Conservation (phyloP, 148 eudicot genomes). For the Cornus florida region DNA sequence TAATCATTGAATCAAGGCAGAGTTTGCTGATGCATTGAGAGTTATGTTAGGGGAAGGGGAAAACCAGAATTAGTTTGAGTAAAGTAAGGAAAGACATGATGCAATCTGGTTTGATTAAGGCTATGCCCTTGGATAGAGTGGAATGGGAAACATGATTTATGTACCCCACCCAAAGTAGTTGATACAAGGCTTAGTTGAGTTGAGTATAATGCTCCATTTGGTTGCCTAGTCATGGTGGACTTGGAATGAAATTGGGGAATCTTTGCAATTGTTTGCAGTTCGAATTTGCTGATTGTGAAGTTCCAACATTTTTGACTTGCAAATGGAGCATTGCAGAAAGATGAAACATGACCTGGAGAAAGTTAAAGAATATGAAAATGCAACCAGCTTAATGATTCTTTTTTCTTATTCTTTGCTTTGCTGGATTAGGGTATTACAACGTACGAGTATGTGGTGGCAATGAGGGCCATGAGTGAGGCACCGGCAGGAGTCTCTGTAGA, state of each 20-base stretch:
- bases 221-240: conserved; percentile 1
- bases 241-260: not conserved
- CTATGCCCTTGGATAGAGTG: too few species aligned
- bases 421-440: conserved; percentile 86
- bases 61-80: too few species aligned
- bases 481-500: conserved; percentile 65
- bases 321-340: conserved; percentile 3
- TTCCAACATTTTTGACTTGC: not conserved
- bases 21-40: too few species aligned
- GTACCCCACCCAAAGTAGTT: too few species aligned
- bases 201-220: not conserved
- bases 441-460: conserved; percentile 95
- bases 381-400: not conserved
- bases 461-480: conserved; percentile 94
- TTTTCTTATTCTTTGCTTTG: not conserved
- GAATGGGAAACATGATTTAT: too few species aligned
- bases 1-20: too few species aligned
- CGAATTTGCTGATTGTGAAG: not conserved
- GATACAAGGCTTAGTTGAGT: too few species aligned
- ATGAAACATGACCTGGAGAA: not conserved
- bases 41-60: too few species aligned
- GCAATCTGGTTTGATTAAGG: too few species aligned
- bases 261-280: not conserved
- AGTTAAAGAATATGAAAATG: not conserved
- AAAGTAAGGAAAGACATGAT: too few species aligned